Evolutionary conservation across 305 asterid species (phyloP), one percentile per base, ranked within the genome.

Genomic region (Salvia sclarea): DNA sequence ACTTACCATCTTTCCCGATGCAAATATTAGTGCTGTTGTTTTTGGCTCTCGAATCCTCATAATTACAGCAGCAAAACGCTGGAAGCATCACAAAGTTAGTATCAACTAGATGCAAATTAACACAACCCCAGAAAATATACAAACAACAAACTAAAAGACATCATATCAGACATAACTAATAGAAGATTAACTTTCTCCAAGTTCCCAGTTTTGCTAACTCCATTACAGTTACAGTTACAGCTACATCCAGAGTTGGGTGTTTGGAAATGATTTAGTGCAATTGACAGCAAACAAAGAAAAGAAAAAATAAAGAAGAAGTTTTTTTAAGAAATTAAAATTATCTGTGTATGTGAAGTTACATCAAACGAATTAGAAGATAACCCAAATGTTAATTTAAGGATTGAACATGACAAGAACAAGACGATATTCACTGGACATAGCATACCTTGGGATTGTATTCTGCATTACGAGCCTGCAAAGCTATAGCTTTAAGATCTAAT

Each of bases 51-150:
- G 82, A 64, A 90, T 90, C 83, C 96, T 78, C 96, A 90, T 87
- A 78, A 90, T 90, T 81, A 90, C 96, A 3, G 96, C 96, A 77
- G 96, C 95, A 74, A 90, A 90, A 90, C 91, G 95, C 96, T 90
- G 87, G 35, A 83, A 76, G 18, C 57, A 80, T 38, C 24, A 47
- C 14, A 43, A 41, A 44, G 48, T 52, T 53, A 69, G 75, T 56
- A 62, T 67, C 59, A 55, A 55, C 30, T 63, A 10, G 21, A 58
- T 18, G 2, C 40, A 60, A 71, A 30, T 13, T 30, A 68, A 56
- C 60, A 18, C 30, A 18, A 1, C 6, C 28, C 28, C 5, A 1
- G 17, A 8, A 35, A 33, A 31, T 31, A 58, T 1, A 18, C 14
- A 57, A 31, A 24, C 25, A 60, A 61, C 22, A 40, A 0, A 40